phyloP scores from a whole-genome alignment of 257 asterid genomes.

The Solanum pimpinellifolium region DNA sequence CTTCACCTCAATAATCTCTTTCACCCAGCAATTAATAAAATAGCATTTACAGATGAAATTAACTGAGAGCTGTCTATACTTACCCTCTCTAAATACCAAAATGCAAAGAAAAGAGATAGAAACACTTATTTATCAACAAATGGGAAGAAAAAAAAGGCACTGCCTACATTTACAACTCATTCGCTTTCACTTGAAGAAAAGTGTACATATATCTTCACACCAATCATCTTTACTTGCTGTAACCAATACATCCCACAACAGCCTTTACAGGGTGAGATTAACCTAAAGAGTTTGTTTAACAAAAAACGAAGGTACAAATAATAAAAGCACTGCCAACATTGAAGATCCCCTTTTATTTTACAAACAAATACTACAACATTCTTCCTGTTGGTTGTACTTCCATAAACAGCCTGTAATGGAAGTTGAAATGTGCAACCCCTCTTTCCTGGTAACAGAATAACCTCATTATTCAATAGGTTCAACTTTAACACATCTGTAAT shows the following conservation, averaged over 20 bases:
- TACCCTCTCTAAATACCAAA: neutral
- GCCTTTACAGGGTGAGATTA: neutral
- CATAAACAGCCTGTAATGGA: neutral
- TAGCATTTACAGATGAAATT: neutral
- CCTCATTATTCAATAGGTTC: neutral
- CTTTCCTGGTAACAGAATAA: neutral
- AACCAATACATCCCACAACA: neutral
- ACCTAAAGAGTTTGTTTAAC: neutral
- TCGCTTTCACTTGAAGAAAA: neutral
- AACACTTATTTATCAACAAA: neutral
- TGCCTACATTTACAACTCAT: neutral
- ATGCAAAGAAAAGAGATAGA: neutral
- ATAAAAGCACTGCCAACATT: neutral
- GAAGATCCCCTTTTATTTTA: neutral
- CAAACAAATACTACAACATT: neutral
- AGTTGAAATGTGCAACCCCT: neutral
- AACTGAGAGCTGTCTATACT: neutral
- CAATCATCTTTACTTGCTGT: neutral
- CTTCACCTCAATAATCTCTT: neutral
- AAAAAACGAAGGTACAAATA: neutral
- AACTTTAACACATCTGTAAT: neutral
- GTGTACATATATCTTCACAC: neutral
- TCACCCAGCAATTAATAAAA: neutral
- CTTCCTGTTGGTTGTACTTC: neutral
- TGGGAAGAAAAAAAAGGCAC: neutral